These are phyloP conservation scores for Ophiostoma tasmaniense DNA, from an alignment of 2,329 filamentous ascomycete genomes.

Conservation along the genomic window DNA sequence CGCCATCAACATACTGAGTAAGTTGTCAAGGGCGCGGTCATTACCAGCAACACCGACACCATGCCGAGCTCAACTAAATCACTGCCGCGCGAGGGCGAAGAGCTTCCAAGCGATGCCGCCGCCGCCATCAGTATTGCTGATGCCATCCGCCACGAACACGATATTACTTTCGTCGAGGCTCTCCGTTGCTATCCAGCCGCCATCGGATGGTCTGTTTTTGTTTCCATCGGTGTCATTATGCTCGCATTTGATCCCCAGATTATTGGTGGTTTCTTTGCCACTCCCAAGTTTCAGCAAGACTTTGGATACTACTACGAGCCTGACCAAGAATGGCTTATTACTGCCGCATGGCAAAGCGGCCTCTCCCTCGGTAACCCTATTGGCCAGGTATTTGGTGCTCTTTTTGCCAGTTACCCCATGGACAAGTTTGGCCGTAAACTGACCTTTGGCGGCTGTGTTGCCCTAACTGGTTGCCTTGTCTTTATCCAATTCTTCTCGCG, in stretches of 20 bases:
- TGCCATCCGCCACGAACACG: slow-evolving; percentile 4
- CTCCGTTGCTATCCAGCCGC: slow-evolving; percentile 5
- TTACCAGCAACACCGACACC: background rate
- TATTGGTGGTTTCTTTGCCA: slow-evolving; percentile 11
- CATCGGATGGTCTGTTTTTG: slow-evolving; percentile 13
- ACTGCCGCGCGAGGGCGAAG: background rate
- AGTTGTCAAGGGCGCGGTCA: background rate
- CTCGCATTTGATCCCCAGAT: slow-evolving; percentile 15
- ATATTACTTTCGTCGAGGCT: slow-evolving; percentile 5
- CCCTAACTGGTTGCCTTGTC: slow-evolving; percentile 42
- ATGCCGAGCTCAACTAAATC: background rate
- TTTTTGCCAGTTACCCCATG: slow-evolving; percentile 41
- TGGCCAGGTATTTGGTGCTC: slow-evolving; percentile 48
- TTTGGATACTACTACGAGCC: background rate
- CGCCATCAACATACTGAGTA: background rate
- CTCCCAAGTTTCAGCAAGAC: slow-evolving; percentile 8
- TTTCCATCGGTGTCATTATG: slow-evolving; percentile 15
- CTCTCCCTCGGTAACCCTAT: slow-evolving; percentile 47
- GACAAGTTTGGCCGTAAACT: slow-evolving; percentile 37
- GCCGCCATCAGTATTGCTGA: background rate
- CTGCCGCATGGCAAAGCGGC: slow-evolving; percentile 39
- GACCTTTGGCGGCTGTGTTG: slow-evolving; percentile 38
- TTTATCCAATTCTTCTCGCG: slow-evolving; percentile 57
- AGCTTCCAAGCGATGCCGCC: background rate
- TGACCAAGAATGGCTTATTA: slow-evolving; percentile 7